Evolutionary conservation across 148 eudicot genomes (phyloP), one percentile per base, ranked within the genome.

Genomic region (Rhododendron molle): DNA sequence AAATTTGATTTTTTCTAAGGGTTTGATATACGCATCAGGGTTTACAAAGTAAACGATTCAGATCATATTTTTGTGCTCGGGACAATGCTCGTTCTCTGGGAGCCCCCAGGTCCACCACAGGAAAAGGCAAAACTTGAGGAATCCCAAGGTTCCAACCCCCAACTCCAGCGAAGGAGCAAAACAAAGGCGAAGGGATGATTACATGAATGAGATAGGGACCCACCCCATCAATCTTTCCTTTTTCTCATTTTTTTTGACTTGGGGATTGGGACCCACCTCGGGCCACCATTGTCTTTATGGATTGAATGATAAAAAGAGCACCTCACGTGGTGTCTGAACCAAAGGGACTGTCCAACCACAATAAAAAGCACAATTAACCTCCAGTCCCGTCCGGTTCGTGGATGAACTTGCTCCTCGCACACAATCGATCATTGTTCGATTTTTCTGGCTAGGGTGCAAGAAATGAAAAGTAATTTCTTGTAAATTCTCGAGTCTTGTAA

Each of bases 261-360:
- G 67, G 86, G 83, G 86, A 32, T 83, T 87, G 76, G 78, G 86
- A 76, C 88, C 88, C 83, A 78, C 80, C 76, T 65, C 23, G 72
- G 83, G 83, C 83, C 91, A 91, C 89, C 90, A 85, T 84, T 89
- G 94, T 92, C 93, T 87, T 88, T 85, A 88, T 92, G 92, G 92
- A 89, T 90, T 91, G 91, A 88, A 92, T 90, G 93, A 90, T 88
- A 87, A 89, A 90, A 88, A 90, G 91, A 92, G 92, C 92, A 91
- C 91, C 94, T 91, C 94, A 92, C 94, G 94, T 92, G 94, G 94
- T 91, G n/a, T 91, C 94, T 92, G 93, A 90, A 90, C 90, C 91
- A 92, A 90, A 86, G 90, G 85, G 8, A 5, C 91, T 90, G 91
- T 88, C 88, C 91, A 88, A 87, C 91, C 93, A 91, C 93, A 91